These are phyloP conservation scores for Cyclanthera cordifolia DNA, from an alignment of 306 rosid genomes.

Conservation along the genomic window DNA sequence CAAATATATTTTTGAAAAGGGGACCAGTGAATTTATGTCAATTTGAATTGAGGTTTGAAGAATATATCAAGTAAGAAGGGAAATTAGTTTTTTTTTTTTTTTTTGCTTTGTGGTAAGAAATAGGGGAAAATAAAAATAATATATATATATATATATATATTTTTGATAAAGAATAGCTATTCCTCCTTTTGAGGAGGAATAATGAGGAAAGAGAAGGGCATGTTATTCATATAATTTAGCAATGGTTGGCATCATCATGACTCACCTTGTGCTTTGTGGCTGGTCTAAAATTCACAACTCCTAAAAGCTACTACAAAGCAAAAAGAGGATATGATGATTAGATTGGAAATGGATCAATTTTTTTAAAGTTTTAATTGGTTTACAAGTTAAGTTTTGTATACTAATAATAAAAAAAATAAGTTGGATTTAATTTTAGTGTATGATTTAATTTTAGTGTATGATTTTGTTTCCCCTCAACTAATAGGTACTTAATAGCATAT, in stretches of 20 bases:
- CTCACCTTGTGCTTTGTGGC: conserved; percentile 28
- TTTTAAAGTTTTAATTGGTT: neutral
- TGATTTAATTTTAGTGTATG: too few species aligned
- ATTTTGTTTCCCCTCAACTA: too few species aligned
- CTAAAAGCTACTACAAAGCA: conserved; percentile 44
- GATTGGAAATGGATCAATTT: neutral
- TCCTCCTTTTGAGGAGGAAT: neutral
- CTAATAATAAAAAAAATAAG: neutral
- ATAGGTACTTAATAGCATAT: too few species aligned
- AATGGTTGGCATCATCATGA: conserved; percentile 42
- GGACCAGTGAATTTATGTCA: neutral
- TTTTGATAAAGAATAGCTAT: neutral
- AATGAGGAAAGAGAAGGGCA: conserved; percentile 3
- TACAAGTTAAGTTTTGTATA: neutral
- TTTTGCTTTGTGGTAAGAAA: neutral
- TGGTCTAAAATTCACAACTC: conserved; percentile 28
- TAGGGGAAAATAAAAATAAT: neutral
- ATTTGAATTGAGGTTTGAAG: neutral
- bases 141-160: neutral
- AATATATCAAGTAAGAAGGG: neutral
- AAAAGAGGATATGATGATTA: conserved; percentile 30
- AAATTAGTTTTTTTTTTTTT: neutral
- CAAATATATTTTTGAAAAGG: neutral
- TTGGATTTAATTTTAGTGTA: neutral
- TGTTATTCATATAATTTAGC: conserved; percentile 38